Percentiles rank a stretch among this genome's conserved stretches.
phyloP scores from a whole-genome alignment of 345 rosid species.

The Linum trigynum region DNA sequence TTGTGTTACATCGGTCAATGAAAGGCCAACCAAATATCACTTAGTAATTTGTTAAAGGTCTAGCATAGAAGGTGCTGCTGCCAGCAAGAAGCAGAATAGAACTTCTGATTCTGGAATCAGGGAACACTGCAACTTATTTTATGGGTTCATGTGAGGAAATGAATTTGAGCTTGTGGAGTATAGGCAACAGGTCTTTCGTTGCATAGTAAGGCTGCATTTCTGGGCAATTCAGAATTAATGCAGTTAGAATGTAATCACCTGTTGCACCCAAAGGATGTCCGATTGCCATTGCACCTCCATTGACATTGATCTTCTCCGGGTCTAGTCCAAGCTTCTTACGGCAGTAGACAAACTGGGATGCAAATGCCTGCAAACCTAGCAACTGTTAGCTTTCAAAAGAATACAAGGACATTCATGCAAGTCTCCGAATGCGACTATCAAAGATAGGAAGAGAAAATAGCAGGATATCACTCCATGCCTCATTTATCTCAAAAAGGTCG shows the following conservation, averaged over 20 bases:
- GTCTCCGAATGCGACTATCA: background rate
- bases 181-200: too few relatives aligned
- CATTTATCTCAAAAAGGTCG: constrained; percentile 82
- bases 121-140: too few relatives aligned
- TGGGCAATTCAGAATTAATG: too few relatives aligned
- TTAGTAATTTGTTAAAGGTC: too few relatives aligned
- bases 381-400: background rate
- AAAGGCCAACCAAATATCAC: background rate
- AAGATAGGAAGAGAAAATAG: background rate
- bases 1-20: background rate
- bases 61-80: too few relatives aligned
- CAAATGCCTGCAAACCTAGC: constrained; percentile 65
- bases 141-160: too few relatives aligned
- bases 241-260: constrained; percentile 29
- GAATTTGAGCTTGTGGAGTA: too few relatives aligned
- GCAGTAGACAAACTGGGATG: constrained; percentile 82
- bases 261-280: constrained; percentile 98
- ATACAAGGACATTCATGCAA: background rate
- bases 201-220: too few relatives aligned
- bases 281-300: constrained; percentile 92
- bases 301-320: constrained; percentile 68
- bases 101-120: too few relatives aligned
- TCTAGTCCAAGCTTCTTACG: constrained; percentile 69
- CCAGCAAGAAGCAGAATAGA: too few relatives aligned
- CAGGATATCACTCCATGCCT: constrained; percentile 33